Evolutionary conservation across 495 filamentous ascomycete species (phyloP), one percentile per base, ranked within the genome.

Genomic region (Xylaria flabelliformis): DNA sequence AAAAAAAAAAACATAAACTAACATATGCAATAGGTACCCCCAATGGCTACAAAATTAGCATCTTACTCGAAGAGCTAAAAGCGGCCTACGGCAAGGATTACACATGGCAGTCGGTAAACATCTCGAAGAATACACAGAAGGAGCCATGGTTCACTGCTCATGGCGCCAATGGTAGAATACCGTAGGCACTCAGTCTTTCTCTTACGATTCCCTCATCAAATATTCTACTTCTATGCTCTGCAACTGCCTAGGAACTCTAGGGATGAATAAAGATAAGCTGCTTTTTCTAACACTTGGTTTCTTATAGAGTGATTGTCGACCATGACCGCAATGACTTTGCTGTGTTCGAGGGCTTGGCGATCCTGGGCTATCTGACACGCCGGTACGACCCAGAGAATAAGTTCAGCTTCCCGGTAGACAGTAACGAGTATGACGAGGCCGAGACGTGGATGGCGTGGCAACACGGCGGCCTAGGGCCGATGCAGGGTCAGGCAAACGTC

Each of bases 401-500:
- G 76, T 90, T 97, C 81, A 90, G 86, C 65, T 97, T 90, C 81
- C 89, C 92, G 13, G 81, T 85, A 50, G 91, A 90, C 55, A 87
- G 86, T 51, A 86, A 90, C 53, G 92, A 95, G 71, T 88, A 85
- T 76, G 91, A 90, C 78, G 89, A 92, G 73, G 83, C 86, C 68
- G 89, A 88, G 81, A 89, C 88, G 78, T 96, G 93, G 93, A 78
- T 83, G 67, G 88, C 80, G 36, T 84, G 80, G 80, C 81, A 82
- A 75, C 82, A 84, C 78, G 90, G 91, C 12, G 93, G 93, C 46
- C 76, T 95, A 0, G 93, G 92, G 4, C 94, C 94, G 1, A 95
- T 95, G 92, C 94, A 97, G 79, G 93, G 91, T 13, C 94, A 97
- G 77, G 91, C 91, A 7, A 94, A 94, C 84, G 93, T 97, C 82